Evolutionary conservation across 495 filamentous ascomycete genomes (phyloP).

Genomic region (Neurospora pannonica): DNA sequence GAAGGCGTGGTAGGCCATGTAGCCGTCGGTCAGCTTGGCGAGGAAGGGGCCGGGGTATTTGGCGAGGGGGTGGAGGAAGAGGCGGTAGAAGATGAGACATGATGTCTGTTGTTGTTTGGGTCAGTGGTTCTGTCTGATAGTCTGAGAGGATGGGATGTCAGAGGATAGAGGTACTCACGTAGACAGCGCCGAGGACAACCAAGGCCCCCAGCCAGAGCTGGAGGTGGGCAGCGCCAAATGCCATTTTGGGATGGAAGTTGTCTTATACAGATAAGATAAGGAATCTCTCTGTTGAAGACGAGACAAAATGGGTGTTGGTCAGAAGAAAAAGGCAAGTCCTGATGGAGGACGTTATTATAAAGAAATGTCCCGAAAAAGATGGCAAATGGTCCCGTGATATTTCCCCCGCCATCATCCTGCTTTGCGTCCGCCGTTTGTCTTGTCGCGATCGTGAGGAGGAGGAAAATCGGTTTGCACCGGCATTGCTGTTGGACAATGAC

Average conservation of each 20-base stretch:
- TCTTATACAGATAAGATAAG: background rate
- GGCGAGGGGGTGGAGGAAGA: slow-evolving; percentile 56
- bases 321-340: background rate
- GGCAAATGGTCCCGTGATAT: background rate
- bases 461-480: background rate
- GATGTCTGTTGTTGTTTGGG: slow-evolving; percentile 7
- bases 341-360: background rate
- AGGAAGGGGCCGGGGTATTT: slow-evolving; percentile 57
- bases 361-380: background rate
- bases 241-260: slow-evolving; percentile 9
- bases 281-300: background rate
- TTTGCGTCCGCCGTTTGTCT: background rate
- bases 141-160: background rate
- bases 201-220: slow-evolving; percentile 22
- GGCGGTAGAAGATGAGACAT: slow-evolving; percentile 36
- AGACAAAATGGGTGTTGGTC: background rate
- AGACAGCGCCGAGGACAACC: slow-evolving; percentile 8
- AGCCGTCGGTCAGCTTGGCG: slow-evolving; percentile 46
- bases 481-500: background rate
- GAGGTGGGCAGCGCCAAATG: slow-evolving; percentile 16
- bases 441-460: background rate
- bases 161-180: slow-evolving; percentile 5
- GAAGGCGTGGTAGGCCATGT: slow-evolving; percentile 48
- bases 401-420: background rate
- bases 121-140: background rate